Conservation (phyloP, 2,329 filamentous ascomycete genomes). For the Daldinia sp. region DNA sequence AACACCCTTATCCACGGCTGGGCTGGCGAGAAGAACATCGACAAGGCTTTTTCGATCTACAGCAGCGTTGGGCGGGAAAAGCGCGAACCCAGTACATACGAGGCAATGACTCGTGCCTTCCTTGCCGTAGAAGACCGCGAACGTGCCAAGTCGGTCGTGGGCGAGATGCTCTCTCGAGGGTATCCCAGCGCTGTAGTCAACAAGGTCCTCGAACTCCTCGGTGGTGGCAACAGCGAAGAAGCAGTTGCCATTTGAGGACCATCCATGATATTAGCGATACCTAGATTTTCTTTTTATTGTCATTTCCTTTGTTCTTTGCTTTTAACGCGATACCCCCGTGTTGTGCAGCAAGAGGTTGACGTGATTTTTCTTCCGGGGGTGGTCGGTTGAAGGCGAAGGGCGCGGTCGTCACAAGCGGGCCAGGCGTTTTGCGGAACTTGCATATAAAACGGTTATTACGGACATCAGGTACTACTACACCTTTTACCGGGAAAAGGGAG, state of each 20-base stretch:
- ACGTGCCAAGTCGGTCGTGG: slow-evolving; percentile 80
- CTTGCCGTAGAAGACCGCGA: slow-evolving; percentile 84
- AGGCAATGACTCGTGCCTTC: slow-evolving; percentile 96
- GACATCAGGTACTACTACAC: slow-evolving; percentile 34
- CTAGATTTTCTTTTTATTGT: slow-evolving; percentile 29
- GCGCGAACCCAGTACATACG: slow-evolving; percentile 97
- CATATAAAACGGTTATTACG: slow-evolving; percentile 40
- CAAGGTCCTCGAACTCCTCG: slow-evolving; percentile 92
- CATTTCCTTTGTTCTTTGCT: slow-evolving; percentile 50
- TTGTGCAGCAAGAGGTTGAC: slow-evolving; percentile 44
- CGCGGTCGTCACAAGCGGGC: slow-evolving; percentile 27
- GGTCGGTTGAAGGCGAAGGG: slow-evolving; percentile 46
- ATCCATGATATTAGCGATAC: neutral
- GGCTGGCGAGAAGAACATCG: slow-evolving; percentile 85
- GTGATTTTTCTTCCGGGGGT: slow-evolving; percentile 43
- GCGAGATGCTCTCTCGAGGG: slow-evolving; percentile 89
- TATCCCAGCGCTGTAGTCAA: slow-evolving; percentile 92
- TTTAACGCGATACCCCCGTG: slow-evolving; percentile 52
- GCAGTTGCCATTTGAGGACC: slow-evolving; percentile 43
- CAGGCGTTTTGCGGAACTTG: slow-evolving; percentile 45
- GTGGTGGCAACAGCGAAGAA: slow-evolving; percentile 64
- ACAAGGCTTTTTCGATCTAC: slow-evolving; percentile 83
- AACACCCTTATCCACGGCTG: slow-evolving; percentile 98
- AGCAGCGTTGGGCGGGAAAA: slow-evolving; percentile 79
- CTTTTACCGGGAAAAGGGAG: slow-evolving; percentile 11